Conservation (phyloP, 257 asterid species). For the Oldenlandia corymbosa region DNA sequence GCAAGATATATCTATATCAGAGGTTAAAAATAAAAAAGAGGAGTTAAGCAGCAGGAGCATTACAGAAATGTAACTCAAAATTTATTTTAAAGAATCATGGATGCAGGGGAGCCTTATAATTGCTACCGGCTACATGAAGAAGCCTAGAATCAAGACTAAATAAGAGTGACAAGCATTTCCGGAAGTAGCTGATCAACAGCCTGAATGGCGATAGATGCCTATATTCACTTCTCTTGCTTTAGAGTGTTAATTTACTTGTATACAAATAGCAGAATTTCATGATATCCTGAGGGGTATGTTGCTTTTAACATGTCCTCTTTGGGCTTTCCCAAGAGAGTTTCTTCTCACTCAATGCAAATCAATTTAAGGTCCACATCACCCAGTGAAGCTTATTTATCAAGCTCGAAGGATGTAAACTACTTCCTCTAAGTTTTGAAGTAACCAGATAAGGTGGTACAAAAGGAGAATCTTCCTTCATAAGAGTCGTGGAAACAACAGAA, state of each 20-base stretch:
- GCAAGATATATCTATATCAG: conserved; percentile 69
- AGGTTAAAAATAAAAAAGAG: neutral
- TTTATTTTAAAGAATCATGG: neutral
- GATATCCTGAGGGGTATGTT: neutral
- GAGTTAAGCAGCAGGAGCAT: neutral
- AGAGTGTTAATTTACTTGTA: neutral
- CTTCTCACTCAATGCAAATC: neutral
- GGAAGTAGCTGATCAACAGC: neutral
- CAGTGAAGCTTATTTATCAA: neutral
- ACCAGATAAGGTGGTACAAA: neutral
- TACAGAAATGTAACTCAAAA: neutral
- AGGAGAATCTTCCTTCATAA: neutral
- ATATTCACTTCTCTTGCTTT: neutral
- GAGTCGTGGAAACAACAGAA: neutral
- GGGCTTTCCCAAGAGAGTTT: neutral
- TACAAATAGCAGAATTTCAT: neutral
- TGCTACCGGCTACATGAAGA: neutral
- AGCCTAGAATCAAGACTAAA: too few species aligned
- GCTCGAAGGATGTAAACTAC: neutral
- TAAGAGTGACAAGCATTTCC: neutral
- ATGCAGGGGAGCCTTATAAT: neutral
- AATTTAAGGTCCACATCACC: neutral
- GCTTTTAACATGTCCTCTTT: neutral
- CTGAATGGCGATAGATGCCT: neutral
- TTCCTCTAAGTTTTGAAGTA: neutral